These are phyloP conservation scores for Sporothrix euskadiensis DNA, from an alignment of 2,329 filamentous ascomycete species.

Conservation along the genomic window DNA sequence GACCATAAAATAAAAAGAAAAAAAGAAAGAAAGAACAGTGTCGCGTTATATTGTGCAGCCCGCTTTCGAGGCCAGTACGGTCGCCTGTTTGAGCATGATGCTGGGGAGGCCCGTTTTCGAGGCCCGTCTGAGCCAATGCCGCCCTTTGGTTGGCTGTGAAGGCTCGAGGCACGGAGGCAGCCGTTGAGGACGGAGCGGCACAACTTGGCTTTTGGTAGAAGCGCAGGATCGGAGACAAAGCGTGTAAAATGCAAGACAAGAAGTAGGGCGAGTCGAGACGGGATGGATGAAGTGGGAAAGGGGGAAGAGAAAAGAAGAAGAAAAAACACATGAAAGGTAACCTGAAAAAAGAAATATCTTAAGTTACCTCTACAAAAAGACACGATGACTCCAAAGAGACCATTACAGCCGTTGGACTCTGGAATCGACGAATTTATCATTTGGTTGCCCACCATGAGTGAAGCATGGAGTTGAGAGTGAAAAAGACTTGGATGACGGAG, in stretches of 20 bases:
- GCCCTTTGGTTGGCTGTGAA: conserved; percentile 9
- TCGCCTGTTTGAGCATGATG: background rate
- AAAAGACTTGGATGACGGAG: background rate
- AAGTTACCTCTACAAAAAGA: too few species aligned
- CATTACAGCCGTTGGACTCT: too few species aligned
- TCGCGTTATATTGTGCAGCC: background rate
- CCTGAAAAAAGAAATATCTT: too few species aligned
- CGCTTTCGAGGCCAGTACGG: background rate
- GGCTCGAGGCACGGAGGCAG: background rate
- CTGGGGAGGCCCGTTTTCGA: background rate
- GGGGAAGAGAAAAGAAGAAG: background rate
- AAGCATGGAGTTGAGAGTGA: background rate
- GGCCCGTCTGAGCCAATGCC: background rate
- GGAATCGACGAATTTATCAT: background rate
- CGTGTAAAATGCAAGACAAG: background rate
- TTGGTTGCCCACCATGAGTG: background rate
- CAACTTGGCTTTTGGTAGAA: background rate
- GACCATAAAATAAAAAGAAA: background rate
- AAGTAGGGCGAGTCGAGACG: background rate
- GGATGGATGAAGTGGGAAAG: background rate
- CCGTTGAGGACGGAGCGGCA: background rate
- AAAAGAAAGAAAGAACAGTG: background rate
- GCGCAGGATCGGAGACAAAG: background rate
- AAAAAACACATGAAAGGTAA: background rate
- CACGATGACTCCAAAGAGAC: too few species aligned